Conservation (phyloP, 192 early-diverging fungal genomes). For the Globomyces pollinis-pini region DNA sequence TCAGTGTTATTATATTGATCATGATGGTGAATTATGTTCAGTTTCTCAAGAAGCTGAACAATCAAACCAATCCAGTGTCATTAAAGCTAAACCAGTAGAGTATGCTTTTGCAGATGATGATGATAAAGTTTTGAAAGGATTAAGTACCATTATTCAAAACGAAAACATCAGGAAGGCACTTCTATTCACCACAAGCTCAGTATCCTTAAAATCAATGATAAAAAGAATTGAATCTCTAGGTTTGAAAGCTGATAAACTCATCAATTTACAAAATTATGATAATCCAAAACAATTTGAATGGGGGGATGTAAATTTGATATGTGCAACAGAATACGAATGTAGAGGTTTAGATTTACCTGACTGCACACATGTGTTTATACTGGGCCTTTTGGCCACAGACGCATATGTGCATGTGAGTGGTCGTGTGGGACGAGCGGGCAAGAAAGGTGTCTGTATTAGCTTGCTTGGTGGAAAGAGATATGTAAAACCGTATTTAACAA, state of each 20-base stretch:
- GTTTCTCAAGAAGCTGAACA: not conserved
- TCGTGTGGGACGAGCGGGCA: constrained; percentile 70
- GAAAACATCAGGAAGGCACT: constrained; percentile 23
- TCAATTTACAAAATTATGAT: constrained; percentile 17
- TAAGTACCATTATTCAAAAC: constrained; percentile 15
- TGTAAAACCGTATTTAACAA: too few species aligned
- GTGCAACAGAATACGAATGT: constrained; percentile 67
- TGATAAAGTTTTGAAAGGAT: constrained; percentile 24
- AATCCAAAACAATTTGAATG: not conserved
- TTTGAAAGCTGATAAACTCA: constrained; percentile 24
- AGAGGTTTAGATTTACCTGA: constrained; percentile 80
- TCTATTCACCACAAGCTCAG: constrained; percentile 29
- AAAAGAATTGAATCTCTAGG: constrained; percentile 20
- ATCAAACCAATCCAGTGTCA: not conserved
- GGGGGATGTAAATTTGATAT: constrained; percentile 26
- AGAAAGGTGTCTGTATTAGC: constrained; percentile 25
- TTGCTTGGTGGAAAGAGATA: too few species aligned
- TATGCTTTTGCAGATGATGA: too few species aligned
- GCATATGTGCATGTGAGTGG: constrained; percentile 88
- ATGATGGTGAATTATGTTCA: constrained; percentile 42
- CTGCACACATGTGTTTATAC: constrained; percentile 74
- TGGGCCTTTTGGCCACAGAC: constrained; percentile 54
- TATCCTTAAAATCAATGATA: constrained; percentile 21
- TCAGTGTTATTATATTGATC: constrained; percentile 27
- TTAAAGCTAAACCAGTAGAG: not conserved